These are phyloP conservation scores for Musa balbisiana DNA, from an alignment of 202 grass and related monocot species.

Conservation along the genomic window DNA sequence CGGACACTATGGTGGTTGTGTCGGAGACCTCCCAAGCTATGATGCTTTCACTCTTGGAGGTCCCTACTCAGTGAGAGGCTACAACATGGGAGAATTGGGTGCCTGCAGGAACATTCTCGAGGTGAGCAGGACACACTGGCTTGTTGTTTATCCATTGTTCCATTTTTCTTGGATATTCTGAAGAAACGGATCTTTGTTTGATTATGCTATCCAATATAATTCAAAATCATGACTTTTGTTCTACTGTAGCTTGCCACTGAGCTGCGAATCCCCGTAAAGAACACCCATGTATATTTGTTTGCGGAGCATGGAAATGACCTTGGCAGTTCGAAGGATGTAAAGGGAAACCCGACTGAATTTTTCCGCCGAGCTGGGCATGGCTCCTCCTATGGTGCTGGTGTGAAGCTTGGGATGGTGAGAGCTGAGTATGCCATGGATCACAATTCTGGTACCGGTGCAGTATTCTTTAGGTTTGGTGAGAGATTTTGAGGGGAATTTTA, in stretches of 20 bases:
- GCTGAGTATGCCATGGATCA: slow-evolving; percentile 91
- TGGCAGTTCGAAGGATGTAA: slow-evolving; percentile 93
- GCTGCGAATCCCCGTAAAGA: slow-evolving; percentile 69
- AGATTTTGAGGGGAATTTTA: slow-evolving; percentile 48
- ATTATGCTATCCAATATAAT: background rate
- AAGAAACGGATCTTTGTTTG: background rate
- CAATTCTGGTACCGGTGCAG: slow-evolving; percentile 71
- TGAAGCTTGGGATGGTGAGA: slow-evolving; percentile 89
- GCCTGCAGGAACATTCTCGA: slow-evolving; percentile 94
- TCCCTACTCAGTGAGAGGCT: slow-evolving; percentile 89
- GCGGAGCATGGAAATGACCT: slow-evolving; percentile 90
- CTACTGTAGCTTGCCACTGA: slow-evolving; percentile 56
- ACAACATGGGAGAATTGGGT: slow-evolving; percentile 81
- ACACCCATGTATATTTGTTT: slow-evolving; percentile 83
- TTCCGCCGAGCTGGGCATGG: slow-evolving; percentile 83
- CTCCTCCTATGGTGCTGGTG: slow-evolving; percentile 77
- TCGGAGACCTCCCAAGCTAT: slow-evolving; percentile 91
- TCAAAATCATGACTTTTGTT: slow-evolving; percentile 18
- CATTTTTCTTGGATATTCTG: background rate
- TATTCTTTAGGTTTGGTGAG: slow-evolving; percentile 96
- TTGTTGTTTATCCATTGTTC: slow-evolving; percentile 5
- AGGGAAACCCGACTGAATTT: slow-evolving; percentile 94
- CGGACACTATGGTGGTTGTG: slow-evolving; percentile 81
- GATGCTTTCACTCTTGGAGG: slow-evolving; percentile 93
- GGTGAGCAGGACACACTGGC: slow-evolving; percentile 35